Evolutionary conservation across 176 grass and related monocot genomes (phyloP), one percentile per base, ranked within the genome.

Genomic region (Raddia guianensis): DNA sequence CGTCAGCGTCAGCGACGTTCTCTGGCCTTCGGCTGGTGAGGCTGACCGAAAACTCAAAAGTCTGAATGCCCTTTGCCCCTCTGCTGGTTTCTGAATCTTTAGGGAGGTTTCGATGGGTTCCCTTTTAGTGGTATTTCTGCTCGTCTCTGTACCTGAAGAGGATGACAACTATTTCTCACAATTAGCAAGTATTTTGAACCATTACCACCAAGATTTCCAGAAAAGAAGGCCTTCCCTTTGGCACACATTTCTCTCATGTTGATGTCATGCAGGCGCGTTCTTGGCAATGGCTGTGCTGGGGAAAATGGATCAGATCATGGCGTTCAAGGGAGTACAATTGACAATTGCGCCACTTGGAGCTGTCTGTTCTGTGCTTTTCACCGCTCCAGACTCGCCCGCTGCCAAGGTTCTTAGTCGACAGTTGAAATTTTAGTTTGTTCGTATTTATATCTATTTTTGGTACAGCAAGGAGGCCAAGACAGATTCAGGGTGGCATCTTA

Each of bases 271-370:
- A 98, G 95, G 92, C 49, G 95, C 95, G 11, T 98, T 98, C 74
- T n/a, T 83, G 68, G 90, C 95, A 57, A 98, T 98, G 95, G 95
- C 88, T 42, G 50, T 89, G 43, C 69, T 98, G 66, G 95, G 95
- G 58, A 88, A 80, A 67, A 59, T 95, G 12, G 95, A 98, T 79
- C 90, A 98, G 80, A 56, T 93, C 69, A 75, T 95, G 81, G 90
- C 90, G 70, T 77, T 80, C 63, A 92, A 84, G 78, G 96, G 96
- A 9, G 43, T 95, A 27, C 69, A 84, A 12, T 66, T 95, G 66
- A 95, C 92, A 16, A 89, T 98, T 74, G 96, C 92, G n/a, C 96
- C 96, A 12, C 88, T 95, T 6, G 92, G 96, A 64, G 92, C 96
- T 18, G 96, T 98, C 70, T 93, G 70, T 52, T 87, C 90, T 13